Evolutionary conservation across 2,329 filamentous ascomycete genomes (phyloP), one percentile per base, ranked within the genome.

Genomic region (Claviceps monticola): DNA sequence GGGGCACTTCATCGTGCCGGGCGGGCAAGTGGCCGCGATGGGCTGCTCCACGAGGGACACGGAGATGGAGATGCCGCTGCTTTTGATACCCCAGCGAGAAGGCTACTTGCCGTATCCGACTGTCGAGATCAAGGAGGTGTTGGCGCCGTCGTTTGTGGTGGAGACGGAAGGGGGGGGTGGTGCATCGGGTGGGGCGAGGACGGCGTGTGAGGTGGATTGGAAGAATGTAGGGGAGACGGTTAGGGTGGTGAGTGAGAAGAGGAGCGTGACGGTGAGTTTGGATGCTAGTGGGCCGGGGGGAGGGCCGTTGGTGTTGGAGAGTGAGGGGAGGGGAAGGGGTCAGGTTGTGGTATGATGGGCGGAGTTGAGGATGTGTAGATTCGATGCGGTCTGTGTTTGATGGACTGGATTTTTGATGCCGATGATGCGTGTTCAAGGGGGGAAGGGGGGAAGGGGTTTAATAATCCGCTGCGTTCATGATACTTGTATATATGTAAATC

Each of bases 1-100:
- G 56, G 86, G 84, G 0, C 86, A 88, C 61, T 94, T 95, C 60
- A 76, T 76, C 6, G 80, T 83, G 34, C 74, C 78, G 0, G 58
- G 60, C 3, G 54, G 62, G 13, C 58, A 60, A 9, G 59, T 69
- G 1, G 67, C 70, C 26, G 71, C 75, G 53, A 55, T 66, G 19
- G 64, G 66, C 29, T 72, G 71, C 7, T 72, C 71, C 6, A 65
- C 71, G 2, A 67, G 72, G 16, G 74, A 78, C 55, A 74, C 71
- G 0, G 75, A 79, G 58, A 73, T 74, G 1, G 68, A 75, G 51
- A 76, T 95, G 56, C 78, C 82, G 0, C 68, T 97, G 7, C 72
- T 94, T 50, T 71, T 97, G 9, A 80, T 97, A 13, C 89, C 93
- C 0, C 74, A 95, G 46, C 79, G 84, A 50, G 75, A 88, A 29